These are phyloP conservation scores for Euclidium syriacum DNA, from an alignment of 345 rosid genomes.

Conservation along the genomic window DNA sequence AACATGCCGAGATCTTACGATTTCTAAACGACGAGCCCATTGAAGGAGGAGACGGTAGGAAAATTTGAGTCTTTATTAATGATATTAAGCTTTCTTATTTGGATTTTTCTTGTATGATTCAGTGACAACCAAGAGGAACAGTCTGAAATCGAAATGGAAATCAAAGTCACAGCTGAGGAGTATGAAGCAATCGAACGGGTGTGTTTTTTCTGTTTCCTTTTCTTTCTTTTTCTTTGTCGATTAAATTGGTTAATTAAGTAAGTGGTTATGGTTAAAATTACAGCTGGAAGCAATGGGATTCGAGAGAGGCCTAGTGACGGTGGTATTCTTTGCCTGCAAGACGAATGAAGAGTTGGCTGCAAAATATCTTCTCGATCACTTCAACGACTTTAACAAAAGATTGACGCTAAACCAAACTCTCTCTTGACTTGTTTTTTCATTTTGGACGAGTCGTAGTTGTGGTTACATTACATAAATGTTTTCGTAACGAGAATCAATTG, in stretches of 20 bases:
- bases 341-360: conserved; percentile 75
- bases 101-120: neutral
- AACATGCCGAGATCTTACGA: neutral
- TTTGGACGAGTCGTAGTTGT: neutral
- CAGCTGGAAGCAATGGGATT: conserved; percentile 86
- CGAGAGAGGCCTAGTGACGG: conserved; percentile 49
- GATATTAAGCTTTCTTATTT: neutral
- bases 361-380: conserved; percentile 66
- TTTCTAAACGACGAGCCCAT: neutral
- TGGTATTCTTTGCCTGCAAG: conserved; percentile 68
- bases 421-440: neutral
- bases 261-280: too few species aligned
- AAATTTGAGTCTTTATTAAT: neutral
- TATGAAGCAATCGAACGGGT: conserved; percentile 72
- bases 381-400: conserved; percentile 52
- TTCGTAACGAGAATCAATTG: neutral
- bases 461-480: neutral
- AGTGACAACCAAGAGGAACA: neutral
- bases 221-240: neutral
- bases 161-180: conserved; percentile 66
- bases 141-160: neutral
- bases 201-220: neutral
- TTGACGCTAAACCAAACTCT: neutral
- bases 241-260: too few species aligned
- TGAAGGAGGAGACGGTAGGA: neutral